Evolutionary conservation across 371 early-diverging fungal genomes (phyloP).

Genomic region (Smittium culicis): DNA sequence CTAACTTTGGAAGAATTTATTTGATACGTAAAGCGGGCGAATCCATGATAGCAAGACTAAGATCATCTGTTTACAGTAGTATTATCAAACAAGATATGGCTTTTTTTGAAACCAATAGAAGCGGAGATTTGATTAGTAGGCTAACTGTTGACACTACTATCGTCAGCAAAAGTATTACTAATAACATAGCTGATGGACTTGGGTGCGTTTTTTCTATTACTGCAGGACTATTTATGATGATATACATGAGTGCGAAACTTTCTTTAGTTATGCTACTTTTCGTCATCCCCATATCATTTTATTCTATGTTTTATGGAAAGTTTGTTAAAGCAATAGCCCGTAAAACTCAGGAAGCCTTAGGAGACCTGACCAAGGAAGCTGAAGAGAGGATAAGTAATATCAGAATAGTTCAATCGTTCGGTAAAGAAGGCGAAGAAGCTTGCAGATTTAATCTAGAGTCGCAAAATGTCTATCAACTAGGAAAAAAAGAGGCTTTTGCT

Average conservation of each 20-base stretch:
- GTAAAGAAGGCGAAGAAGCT: conserved; percentile 44
- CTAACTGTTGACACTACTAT: conserved; percentile 60
- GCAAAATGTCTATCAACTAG: conserved; percentile 42
- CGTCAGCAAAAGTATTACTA: conserved; percentile 61
- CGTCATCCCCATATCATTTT: conserved; percentile 57
- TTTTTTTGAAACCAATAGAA: conserved; percentile 58
- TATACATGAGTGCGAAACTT: conserved; percentile 50
- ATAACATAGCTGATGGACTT: conserved; percentile 65
- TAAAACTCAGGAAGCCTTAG: conserved; percentile 52
- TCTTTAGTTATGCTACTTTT: conserved; percentile 62
- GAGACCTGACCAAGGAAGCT: conserved; percentile 56
- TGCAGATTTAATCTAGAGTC: conserved; percentile 39
- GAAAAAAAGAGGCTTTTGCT: conserved; percentile 49
- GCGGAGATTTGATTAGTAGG: conserved; percentile 65
- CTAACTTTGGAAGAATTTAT: conserved; percentile 60
- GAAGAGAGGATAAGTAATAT: conserved; percentile 57
- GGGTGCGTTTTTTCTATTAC: conserved; percentile 41
- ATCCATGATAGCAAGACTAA: conserved; percentile 47
- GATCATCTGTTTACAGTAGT: conserved; percentile 37
- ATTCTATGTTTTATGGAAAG: conserved; percentile 56
- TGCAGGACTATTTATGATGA: conserved; percentile 56
- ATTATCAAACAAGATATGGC: conserved; percentile 51
- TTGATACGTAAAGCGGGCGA: conserved; percentile 58
- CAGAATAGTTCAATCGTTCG: conserved; percentile 65
- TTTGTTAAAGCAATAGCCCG: conserved; percentile 46